A percentile compares a stretch with the other conserved stretches of the same genome.
phyloP scores from a whole-genome alignment of 2,329 filamentous ascomycete species.

The Drechslerella dactyloides region DNA sequence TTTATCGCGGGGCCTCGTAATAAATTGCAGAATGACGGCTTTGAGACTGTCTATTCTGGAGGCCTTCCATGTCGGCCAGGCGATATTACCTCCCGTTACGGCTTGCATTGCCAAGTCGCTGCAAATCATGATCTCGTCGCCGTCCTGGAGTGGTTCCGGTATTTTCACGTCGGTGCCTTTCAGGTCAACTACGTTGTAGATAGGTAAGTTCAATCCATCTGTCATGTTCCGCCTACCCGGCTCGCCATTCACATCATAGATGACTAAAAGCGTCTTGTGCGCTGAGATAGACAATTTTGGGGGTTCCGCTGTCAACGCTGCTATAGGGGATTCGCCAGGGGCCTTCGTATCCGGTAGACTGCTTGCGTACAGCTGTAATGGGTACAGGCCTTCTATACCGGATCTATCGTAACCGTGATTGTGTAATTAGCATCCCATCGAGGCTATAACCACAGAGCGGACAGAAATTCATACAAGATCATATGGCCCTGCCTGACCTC shows the following conservation, averaged over 20 bases:
- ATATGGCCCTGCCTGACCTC: slow-evolving; percentile 3
- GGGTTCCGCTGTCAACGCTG: too few relatives aligned
- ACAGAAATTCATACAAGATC: slow-evolving; percentile 10
- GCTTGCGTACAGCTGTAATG: background rate
- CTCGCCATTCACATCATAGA: background rate
- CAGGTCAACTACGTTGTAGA: slow-evolving; percentile 9
- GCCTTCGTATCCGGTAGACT: background rate
- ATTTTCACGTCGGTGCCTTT: background rate
- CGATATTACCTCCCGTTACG: background rate
- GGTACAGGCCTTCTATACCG: background rate
- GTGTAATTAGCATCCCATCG: background rate
- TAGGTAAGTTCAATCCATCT: background rate
- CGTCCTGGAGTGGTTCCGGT: background rate
- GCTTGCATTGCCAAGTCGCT: slow-evolving; percentile 2
- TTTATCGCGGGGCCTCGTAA: background rate
- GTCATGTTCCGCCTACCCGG: background rate
- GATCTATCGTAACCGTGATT: background rate
- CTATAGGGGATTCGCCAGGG: background rate
- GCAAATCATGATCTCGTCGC: slow-evolving; percentile 4
- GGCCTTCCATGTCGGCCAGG: background rate
- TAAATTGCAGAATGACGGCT: background rate
- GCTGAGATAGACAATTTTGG: background rate
- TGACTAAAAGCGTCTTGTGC: slow-evolving; percentile 22
- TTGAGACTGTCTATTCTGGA: slow-evolving; percentile 11
- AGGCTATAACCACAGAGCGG: background rate